A percentile compares a stretch with the other conserved stretches of the same genome.
These are phyloP conservation scores for Prunus yedoensis DNA, from an alignment of 331 rosid species.

Conservation along the genomic window DNA sequence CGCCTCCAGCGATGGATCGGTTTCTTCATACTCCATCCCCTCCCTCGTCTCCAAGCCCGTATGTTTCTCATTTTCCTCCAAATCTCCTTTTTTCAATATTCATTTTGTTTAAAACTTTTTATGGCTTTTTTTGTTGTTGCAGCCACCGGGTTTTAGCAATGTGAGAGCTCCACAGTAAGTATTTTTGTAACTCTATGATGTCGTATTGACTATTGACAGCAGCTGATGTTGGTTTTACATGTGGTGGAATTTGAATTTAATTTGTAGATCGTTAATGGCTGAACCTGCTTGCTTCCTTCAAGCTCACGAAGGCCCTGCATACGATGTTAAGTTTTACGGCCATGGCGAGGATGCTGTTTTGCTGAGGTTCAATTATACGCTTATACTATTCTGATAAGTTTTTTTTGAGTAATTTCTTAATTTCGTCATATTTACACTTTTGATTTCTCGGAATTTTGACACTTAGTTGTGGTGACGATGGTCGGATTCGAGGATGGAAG, in stretches of 20 bases:
- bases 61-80: not conserved
- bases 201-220: conserved; percentile 5
- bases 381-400: not conserved
- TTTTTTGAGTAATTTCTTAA: not conserved
- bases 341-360: conserved; percentile 57
- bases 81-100: not conserved
- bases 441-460: not conserved
- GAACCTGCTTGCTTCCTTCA: conserved; percentile 65
- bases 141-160: conserved; percentile 53
- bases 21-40: conserved; percentile 73
- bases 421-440: not conserved
- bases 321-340: conserved; percentile 80
- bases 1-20: conserved; percentile 85
- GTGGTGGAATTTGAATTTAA: conserved; percentile 20
- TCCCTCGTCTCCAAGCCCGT: conserved; percentile 59
- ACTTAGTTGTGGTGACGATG: conserved; percentile 90
- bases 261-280: conserved; percentile 49
- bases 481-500: conserved; percentile 84
- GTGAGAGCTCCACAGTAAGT: conserved; percentile 52
- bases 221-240: conserved; percentile 28
- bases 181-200: not conserved
- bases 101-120: not conserved
- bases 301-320: conserved; percentile 83
- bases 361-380: conserved; percentile 52
- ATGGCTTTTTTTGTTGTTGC: conserved; percentile 27